These are phyloP conservation scores for Fusarium tupiense DNA, from an alignment of 2,329 filamentous ascomycete species.

Conservation along the genomic window DNA sequence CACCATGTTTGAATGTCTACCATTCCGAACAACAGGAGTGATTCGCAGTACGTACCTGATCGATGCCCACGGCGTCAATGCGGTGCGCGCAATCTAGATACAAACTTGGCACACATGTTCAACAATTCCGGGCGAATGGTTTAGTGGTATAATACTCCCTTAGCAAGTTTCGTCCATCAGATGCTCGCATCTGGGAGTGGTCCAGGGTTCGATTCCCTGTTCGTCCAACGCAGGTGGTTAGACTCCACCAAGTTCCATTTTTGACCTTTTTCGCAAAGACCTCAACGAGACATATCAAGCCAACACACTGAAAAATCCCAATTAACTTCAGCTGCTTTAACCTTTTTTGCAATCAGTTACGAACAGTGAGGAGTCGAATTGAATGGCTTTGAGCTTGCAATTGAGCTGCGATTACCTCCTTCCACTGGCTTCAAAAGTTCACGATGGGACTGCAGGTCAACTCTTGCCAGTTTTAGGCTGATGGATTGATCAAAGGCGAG, in stretches of 20 bases:
- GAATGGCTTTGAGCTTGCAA: fast-evolving
- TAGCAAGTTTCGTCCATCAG: constrained; percentile 6
- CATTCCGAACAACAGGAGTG: fast-evolving
- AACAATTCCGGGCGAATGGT: constrained; percentile 10
- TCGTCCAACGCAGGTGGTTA: constrained; percentile 4
- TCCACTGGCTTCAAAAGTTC: not conserved
- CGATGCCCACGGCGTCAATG: fast-evolving
- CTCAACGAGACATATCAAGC: too few relatives aligned
- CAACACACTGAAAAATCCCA: too few relatives aligned
- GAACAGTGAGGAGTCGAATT: fast-evolving
- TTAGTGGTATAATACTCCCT: constrained; percentile 20
- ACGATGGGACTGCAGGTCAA: too few relatives aligned
- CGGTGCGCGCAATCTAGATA: fast-evolving
- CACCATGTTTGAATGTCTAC: fast-evolving
- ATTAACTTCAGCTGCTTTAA: too few relatives aligned
- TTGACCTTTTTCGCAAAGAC: not conserved
- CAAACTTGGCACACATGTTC: fast-evolving
- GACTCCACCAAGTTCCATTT: not conserved
- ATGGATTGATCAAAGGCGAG: not conserved
- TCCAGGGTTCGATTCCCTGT: constrained; percentile 19
- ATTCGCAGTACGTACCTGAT: too few relatives aligned
- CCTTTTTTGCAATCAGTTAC: not conserved
- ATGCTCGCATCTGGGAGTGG: constrained; percentile 6
- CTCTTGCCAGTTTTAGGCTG: not conserved
- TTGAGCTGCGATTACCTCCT: fast-evolving